Percentiles rank a stretch among this genome's conserved stretches.
These are phyloP conservation scores for Pseudogymnoascus sp. DNA, from an alignment of 2,329 filamentous ascomycete species.

Conservation along the genomic window DNA sequence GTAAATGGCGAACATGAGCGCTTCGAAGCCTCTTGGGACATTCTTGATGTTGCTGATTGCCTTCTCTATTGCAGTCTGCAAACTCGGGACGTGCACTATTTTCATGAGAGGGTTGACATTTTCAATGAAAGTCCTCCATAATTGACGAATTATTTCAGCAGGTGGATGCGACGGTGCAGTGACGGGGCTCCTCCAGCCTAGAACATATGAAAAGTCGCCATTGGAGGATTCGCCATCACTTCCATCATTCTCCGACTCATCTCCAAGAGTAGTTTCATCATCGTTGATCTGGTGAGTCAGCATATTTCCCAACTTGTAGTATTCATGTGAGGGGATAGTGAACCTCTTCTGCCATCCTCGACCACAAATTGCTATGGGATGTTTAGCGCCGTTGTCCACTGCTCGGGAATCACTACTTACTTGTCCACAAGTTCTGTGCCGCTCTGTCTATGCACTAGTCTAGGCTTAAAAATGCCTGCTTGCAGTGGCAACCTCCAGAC, in stretches of 20 bases:
- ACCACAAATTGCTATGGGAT: constrained; percentile 22
- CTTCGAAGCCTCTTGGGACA: constrained; percentile 44
- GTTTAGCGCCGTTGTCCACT: constrained; percentile 14
- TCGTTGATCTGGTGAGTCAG: constrained; percentile 22
- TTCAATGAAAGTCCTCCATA: constrained; percentile 62
- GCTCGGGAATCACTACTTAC: constrained; percentile 15
- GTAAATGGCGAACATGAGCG: constrained; percentile 60
- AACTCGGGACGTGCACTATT: constrained; percentile 55
- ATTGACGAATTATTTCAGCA: constrained; percentile 48
- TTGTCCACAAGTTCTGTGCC: constrained; percentile 21
- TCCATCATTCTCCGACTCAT: constrained; percentile 18
- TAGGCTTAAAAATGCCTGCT: constrained; percentile 14
- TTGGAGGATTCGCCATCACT: constrained; percentile 21
- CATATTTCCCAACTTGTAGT: constrained; percentile 8
- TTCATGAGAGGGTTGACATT: constrained; percentile 64
- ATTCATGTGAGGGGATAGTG: constrained; percentile 9
- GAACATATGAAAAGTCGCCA: constrained; percentile 24
- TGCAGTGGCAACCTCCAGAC: constrained; percentile 12
- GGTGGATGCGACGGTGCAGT: constrained; percentile 18
- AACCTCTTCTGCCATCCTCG: constrained; percentile 25
- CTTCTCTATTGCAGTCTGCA: constrained; percentile 56
- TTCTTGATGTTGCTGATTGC: constrained; percentile 39
- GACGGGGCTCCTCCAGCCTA: constrained; percentile 19
- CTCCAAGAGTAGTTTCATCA: constrained; percentile 18
- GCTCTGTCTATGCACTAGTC: constrained; percentile 18